These are phyloP conservation scores for Tulasnella sp. DNA, from an alignment of 768 basidiomycete species.

Conservation along the genomic window DNA sequence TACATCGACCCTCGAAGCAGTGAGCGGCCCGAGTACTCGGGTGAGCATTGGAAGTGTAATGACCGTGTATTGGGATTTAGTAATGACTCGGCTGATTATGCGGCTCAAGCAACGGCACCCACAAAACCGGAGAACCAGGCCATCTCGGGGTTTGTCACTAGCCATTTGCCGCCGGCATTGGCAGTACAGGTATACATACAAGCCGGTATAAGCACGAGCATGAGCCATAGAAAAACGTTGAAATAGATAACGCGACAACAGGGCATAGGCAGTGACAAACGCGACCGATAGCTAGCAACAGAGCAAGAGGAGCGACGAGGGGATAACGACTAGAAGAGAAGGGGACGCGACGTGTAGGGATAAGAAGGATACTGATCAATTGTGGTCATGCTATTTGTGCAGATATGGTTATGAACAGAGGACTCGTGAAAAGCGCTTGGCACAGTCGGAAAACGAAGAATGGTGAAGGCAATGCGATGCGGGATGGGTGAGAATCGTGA, in stretches of 20 bases:
- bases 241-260: neutral
- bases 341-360: neutral
- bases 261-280: neutral
- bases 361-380: neutral
- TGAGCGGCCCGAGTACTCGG: too few species aligned
- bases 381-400: neutral
- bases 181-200: too few species aligned
- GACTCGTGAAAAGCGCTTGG: neutral
- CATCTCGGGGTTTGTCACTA: too few species aligned
- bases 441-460: neutral
- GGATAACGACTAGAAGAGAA: neutral
- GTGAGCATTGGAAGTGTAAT: too few species aligned
- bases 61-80: neutral
- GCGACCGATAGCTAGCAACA: neutral
- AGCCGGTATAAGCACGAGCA: too few species aligned
- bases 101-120: too few species aligned
- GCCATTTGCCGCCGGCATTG: too few species aligned
- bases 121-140: too few species aligned
- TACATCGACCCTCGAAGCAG: too few species aligned
- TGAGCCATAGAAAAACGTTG: neutral
- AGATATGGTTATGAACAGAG: neutral
- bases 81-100: neutral
- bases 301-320: neutral
- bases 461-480: neutral
- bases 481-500: neutral